Conservation (phyloP, 768 basidiomycete genomes). For the Rhizopogon sp. region DNA sequence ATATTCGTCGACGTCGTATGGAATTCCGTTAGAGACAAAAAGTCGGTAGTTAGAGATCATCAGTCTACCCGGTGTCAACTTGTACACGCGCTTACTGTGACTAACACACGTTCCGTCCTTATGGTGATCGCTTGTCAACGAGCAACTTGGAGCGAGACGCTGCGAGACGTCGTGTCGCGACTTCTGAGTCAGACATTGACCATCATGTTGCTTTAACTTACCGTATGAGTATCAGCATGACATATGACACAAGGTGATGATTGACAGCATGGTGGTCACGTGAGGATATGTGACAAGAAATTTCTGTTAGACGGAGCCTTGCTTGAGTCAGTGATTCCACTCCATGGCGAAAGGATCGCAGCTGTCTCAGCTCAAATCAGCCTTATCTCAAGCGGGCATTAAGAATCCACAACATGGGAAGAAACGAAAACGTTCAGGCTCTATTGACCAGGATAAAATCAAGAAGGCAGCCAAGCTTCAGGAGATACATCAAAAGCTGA, state of each 20-base stretch:
- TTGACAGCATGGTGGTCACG: no score
- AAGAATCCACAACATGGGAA: slow-evolving; percentile 51
- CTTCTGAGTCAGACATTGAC: no score
- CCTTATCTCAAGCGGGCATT: slow-evolving; percentile 77
- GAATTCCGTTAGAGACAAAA: no score
- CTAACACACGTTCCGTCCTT: background rate
- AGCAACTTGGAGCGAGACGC: no score
- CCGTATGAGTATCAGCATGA: no score
- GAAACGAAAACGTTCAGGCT: slow-evolving; percentile 60
- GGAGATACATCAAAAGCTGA: slow-evolving; percentile 81
- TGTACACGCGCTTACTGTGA: background rate
- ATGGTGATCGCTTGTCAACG: no score
- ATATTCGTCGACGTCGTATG: background rate
- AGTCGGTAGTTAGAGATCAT: background rate
- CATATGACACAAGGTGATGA: no score
- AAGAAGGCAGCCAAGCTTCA: slow-evolving; percentile 75
- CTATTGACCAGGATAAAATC: slow-evolving; percentile 74
- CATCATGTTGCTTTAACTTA: no score
- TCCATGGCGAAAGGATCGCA: slow-evolving; percentile 83
- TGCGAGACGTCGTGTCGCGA: no score
- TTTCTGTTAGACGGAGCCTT: no score
- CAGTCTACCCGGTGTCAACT: background rate
- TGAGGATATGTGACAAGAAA: no score
- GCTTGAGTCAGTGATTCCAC: background rate
- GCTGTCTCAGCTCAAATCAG: slow-evolving; percentile 84